Evolutionary conservation across 495 filamentous ascomycete species (phyloP), one percentile per base, ranked within the genome.

Genomic region (Hypoxylon crocopeplum): DNA sequence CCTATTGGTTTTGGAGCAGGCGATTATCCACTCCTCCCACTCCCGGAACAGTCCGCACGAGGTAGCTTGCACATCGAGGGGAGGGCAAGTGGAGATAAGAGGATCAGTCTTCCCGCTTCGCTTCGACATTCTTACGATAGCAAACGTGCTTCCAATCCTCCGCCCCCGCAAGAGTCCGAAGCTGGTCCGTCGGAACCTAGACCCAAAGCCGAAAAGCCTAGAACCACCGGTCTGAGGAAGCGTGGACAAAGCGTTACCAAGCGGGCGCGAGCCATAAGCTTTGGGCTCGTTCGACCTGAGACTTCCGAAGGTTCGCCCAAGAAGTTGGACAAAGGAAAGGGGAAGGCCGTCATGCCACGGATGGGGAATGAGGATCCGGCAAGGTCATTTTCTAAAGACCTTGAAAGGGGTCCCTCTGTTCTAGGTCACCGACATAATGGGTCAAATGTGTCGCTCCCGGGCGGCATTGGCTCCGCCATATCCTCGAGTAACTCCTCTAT

Each of bases 1-100:
- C 60, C 69, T 22, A 67, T 59, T 46, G 71, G 65, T 22, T 69
- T 67, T 57, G 70, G 71, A 11, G 75, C 84, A 72, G 85, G 85
- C 75, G 85, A 85, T 38, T 85, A 84, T 62, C 88, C 88, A 12
- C 83, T 92, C 13, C 79, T 92, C 45, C 84, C 85, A 10, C 79
- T 89, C 25, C 83, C 87, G 39, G 87, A 91, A 59, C 83, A 84
- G 59, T 85, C 82, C 37, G 82, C 82, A 64, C 69, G 77, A 15
- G 69, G 78, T 42, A 90, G 86, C 64, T 74, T 88, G 22, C 77
- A 86, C 53, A 82, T 90, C 45, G 87, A 91, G 59, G 83, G 82
- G 58, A 86, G 80, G 52, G 81, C 82, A 55, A 86, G 84, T 59
- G 79, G 82, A 29, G 82, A 84, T 57, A 86, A 84, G 7, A 83